A percentile compares a stretch with the other conserved stretches of the same genome.
These are phyloP conservation scores for Capsella bursapastoris DNA, from an alignment of 345 rosid genomes.

Conservation along the genomic window DNA sequence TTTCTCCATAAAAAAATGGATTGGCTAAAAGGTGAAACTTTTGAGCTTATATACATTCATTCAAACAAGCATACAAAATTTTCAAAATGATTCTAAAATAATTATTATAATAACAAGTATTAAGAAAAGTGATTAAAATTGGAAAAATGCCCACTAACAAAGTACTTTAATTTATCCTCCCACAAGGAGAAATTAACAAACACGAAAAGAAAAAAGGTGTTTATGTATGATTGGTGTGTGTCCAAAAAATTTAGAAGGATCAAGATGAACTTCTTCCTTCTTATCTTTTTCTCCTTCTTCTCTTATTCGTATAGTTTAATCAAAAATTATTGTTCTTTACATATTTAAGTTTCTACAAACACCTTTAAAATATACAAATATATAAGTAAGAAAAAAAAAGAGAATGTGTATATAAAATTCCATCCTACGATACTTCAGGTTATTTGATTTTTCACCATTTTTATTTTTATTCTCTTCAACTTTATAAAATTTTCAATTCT, in stretches of 20 bases:
- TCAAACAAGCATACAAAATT: constrained; percentile 34
- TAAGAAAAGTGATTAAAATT: constrained; percentile 31
- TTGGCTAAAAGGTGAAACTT: constrained; percentile 39
- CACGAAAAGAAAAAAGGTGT: constrained; percentile 35
- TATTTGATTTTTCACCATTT: constrained; percentile 47
- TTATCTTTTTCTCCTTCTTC: constrained; percentile 46
- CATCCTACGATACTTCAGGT: constrained; percentile 55
- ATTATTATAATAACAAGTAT: constrained; percentile 11
- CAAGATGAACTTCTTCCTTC: constrained; percentile 59
- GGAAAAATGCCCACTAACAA: constrained; percentile 77
- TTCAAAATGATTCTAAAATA: constrained; percentile 23
- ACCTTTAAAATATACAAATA: constrained; percentile 36
- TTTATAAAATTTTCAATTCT: constrained; percentile 13
- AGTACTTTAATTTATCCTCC: constrained; percentile 40
- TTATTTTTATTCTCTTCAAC: constrained; percentile 47
- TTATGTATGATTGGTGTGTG: constrained; percentile 56
- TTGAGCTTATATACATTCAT: constrained; percentile 13
- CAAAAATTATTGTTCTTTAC: not conserved
- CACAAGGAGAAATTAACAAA: constrained; percentile 42
- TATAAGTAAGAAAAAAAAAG: not conserved
- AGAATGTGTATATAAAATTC: constrained; percentile 38
- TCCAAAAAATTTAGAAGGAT: constrained; percentile 60
- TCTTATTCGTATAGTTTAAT: constrained; percentile 45
- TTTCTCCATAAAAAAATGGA: constrained; percentile 24
- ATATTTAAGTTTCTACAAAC: constrained; percentile 21